These are phyloP conservation scores for Xerocomus brunneocitrinus DNA, from an alignment of 768 basidiomycete species.

Conservation along the genomic window DNA sequence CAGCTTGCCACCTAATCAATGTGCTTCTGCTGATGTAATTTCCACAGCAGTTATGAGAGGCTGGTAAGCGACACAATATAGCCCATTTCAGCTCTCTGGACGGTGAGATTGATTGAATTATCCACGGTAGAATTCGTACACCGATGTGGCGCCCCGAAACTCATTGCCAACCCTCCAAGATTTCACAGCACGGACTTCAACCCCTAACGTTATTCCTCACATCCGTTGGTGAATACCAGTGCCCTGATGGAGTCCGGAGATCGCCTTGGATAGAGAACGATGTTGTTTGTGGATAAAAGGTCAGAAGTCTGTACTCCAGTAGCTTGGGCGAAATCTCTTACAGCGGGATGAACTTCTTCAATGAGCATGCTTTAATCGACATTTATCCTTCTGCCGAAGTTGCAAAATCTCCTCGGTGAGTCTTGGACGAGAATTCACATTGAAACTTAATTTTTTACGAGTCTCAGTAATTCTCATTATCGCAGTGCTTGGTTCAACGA, in stretches of 20 bases:
- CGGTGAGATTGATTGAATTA: too few relatives aligned
- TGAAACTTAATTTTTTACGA: neutral
- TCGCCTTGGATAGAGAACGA: neutral
- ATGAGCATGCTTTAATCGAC: neutral
- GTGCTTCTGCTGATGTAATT: neutral
- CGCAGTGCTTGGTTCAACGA: neutral
- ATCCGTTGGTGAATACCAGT: neutral
- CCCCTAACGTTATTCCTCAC: too few relatives aligned
- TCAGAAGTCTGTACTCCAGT: neutral
- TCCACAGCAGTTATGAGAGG: neutral
- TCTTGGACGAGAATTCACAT: neutral
- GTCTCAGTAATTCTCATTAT: too few relatives aligned
- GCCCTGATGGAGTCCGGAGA: neutral
- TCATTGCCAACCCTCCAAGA: neutral
- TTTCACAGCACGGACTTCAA: neutral
- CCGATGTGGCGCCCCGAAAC: neutral
- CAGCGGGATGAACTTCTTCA: neutral
- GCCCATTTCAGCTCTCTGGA: neutral
- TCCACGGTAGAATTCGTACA: neutral
- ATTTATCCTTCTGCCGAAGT: neutral
- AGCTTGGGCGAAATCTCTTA: neutral
- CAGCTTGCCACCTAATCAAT: slow-evolving; percentile 1
- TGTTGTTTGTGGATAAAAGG: slow-evolving; percentile 10
- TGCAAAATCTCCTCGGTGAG: neutral
- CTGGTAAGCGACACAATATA: slow-evolving; percentile 3